Evolutionary conservation across 257 asterid genomes (phyloP).

Genomic region (Plantago major): DNA sequence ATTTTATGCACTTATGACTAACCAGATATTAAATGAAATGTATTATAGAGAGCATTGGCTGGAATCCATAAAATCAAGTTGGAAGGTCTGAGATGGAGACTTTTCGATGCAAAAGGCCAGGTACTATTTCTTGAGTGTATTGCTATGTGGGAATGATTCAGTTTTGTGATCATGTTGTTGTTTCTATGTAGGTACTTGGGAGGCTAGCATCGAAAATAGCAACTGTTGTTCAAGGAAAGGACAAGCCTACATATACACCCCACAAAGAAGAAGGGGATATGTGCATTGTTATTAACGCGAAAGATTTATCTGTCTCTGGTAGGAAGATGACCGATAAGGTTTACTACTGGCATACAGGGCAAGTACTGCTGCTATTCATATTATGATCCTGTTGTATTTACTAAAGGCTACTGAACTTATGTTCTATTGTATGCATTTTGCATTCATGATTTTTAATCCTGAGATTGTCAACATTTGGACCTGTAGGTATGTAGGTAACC

Average conservation of each 20-base stretch:
- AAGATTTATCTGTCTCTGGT: slow-evolving; percentile 85
- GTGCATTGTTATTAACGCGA: slow-evolving; percentile 88
- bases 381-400: slow-evolving; percentile 7
- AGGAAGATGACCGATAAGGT: slow-evolving; percentile 91
- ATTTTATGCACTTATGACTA: slow-evolving; percentile 18
- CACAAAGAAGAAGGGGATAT: slow-evolving; percentile 78
- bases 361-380: slow-evolving; percentile 19
- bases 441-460: slow-evolving; percentile 5
- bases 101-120: slow-evolving; percentile 97
- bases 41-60: slow-evolving; percentile 77
- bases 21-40: slow-evolving; percentile 15
- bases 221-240: slow-evolving; percentile 94
- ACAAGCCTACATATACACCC: slow-evolving; percentile 84
- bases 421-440: neutral
- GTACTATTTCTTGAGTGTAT: slow-evolving; percentile 23
- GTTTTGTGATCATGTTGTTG: neutral
- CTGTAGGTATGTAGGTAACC: slow-evolving; percentile 78
- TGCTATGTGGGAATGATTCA: neutral
- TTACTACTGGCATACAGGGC: slow-evolving; percentile 95
- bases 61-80: slow-evolving; percentile 73
- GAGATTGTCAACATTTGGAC: slow-evolving; percentile 7
- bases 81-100: slow-evolving; percentile 94
- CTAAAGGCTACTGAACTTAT: neutral
- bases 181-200: slow-evolving; percentile 63
- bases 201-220: slow-evolving; percentile 89